These are phyloP conservation scores for Inga leiocalycina DNA, from an alignment of 306 rosid genomes.

Conservation along the genomic window DNA sequence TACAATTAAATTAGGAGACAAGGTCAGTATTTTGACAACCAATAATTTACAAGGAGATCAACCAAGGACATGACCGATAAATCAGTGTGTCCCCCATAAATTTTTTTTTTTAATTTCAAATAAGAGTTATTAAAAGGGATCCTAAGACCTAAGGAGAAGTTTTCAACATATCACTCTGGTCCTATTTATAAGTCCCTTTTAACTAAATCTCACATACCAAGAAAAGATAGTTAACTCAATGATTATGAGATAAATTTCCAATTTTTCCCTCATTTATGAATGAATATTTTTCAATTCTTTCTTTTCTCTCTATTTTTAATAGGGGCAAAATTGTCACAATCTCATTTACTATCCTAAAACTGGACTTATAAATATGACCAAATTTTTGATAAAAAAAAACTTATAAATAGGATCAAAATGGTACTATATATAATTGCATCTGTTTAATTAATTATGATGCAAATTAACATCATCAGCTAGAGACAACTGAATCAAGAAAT, in stretches of 20 bases:
- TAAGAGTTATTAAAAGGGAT: background rate
- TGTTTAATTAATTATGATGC: background rate
- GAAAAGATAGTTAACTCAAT: too few relatives aligned
- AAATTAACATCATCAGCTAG: background rate
- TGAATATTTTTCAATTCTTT: too few relatives aligned
- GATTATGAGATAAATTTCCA: too few relatives aligned
- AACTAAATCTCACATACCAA: too few relatives aligned
- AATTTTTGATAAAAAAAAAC: too few relatives aligned
- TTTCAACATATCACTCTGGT: background rate
- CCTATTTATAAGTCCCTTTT: too few relatives aligned
- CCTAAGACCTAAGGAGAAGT: background rate
- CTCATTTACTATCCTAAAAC: too few relatives aligned
- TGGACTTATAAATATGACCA: too few relatives aligned
- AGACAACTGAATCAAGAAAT: background rate
- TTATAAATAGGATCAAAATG: too few relatives aligned
- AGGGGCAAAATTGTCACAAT: too few relatives aligned
- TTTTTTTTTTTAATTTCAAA: background rate
- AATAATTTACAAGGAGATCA: background rate
- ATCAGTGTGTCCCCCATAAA: background rate
- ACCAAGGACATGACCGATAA: background rate
- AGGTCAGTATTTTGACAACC: background rate
- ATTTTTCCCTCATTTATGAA: too few relatives aligned
- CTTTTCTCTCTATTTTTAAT: too few relatives aligned
- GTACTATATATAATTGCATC: background rate
- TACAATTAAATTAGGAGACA: background rate